Evolutionary conservation across 2,329 filamentous ascomycete species (phyloP), one percentile per base, ranked within the genome.

Genomic region (Pestalotiopsis sp.): DNA sequence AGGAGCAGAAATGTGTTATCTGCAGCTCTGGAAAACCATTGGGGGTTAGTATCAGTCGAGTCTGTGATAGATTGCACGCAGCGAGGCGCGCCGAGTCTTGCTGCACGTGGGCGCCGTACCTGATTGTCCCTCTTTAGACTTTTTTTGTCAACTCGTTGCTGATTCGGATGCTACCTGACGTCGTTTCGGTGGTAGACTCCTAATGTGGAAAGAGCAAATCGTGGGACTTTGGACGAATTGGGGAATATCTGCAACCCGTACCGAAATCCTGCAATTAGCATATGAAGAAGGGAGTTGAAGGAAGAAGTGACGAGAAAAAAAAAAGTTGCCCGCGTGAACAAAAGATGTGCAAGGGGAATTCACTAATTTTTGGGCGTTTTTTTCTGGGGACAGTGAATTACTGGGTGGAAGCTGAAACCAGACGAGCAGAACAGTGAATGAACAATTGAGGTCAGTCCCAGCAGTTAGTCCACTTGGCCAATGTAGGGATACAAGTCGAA

Each of bases 141-240:
- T 59, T 27, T 59, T 36, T 27, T 59, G 27, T 59, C 27, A 36
- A 27, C 23, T 59, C 27, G 59, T 62, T 62, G 27, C 36, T 45
- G 39, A 27, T 20, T 56, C 31, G 64, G 27, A 66, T 66, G 64
- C 64, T 39, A 66, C 64, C 56, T 66, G 64, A 66, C 64, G 64
- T 66, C 52, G 64, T 66, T 41, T 66, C 56, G 52, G 64, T 17
- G 25, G 64, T 66, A 31, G 64, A 20, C 36, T 27, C 64, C 64
- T n/a, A 66, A 66, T 57, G 25, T 58, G 63, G 63, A 66, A 66
- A 58, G 63, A 66, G 63, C 23, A 66, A 66, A 31, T 56, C 63
- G 63, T 66, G 63, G 31, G 41, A 66, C 31, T n/a, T 66, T 25
- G 63, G 36, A 66, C 63, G 27, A 58, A 66, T 36, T 36, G 63